Conservation (phyloP, 371 early-diverging fungal species). For the Phascolomyces articulosus region DNA sequence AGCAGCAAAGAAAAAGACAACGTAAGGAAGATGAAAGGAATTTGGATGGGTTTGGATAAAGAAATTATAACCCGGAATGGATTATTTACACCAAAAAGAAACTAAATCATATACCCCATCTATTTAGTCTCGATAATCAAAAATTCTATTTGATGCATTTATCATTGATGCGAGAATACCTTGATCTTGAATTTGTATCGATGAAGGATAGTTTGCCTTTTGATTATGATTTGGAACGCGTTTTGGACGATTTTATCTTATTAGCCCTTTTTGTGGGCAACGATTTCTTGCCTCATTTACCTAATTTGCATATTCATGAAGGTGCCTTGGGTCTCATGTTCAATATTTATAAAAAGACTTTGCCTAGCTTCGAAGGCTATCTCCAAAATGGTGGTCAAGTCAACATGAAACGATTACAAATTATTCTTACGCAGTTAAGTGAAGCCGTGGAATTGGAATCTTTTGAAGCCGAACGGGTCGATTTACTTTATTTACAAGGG, state of each 20-base stretch:
- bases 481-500: conserved; percentile 62
- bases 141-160: conserved; percentile 85
- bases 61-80: no score
- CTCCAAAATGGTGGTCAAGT: conserved; percentile 84
- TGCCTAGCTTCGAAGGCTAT: conserved; percentile 79
- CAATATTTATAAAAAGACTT: conserved; percentile 77
- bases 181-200: conserved; percentile 84
- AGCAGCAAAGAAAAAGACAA: conserved; percentile 59
- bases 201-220: conserved; percentile 57
- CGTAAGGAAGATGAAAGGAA: no score
- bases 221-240: conserved; percentile 85
- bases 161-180: conserved; percentile 89
- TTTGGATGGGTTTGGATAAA: no score
- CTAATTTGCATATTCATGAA: conserved; percentile 93
- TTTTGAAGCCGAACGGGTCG: conserved; percentile 65
- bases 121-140: conserved; percentile 53
- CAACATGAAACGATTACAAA: conserved; percentile 65
- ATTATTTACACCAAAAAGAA: no score
- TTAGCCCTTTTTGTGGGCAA: conserved; percentile 97
- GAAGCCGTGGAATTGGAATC: conserved; percentile 66
- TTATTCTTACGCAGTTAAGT: conserved; percentile 64
- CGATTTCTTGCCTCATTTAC: conserved; percentile 97
- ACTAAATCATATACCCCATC: neutral
- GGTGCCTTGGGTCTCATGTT: conserved; percentile 90
- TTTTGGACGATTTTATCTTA: conserved; percentile 97